Evolutionary conservation across 176 grass and related monocot genomes (phyloP).

Genomic region (Themeda triandra): DNA sequence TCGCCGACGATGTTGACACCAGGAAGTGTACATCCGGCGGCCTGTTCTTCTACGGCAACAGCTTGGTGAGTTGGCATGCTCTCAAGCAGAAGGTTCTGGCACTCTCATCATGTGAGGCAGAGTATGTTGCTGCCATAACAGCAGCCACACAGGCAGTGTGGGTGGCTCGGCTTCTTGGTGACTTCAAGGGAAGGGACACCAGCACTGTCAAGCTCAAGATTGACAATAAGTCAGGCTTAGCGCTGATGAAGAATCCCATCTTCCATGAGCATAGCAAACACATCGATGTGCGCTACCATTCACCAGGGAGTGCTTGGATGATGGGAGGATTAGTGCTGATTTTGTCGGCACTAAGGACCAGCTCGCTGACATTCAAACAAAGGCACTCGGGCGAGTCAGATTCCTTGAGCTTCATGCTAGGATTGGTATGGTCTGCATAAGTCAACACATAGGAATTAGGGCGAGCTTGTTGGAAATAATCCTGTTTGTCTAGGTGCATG

Average conservation of each 20-base stretch:
- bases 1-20: neutral
- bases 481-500: neutral
- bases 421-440: neutral
- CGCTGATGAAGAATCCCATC: neutral
- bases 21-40: neutral
- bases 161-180: too few species aligned
- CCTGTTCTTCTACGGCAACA: neutral
- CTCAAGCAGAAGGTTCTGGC: neutral
- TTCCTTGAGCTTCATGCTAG: neutral
- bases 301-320: neutral
- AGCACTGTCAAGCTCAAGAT: neutral
- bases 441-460: neutral
- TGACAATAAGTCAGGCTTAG: neutral
- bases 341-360: neutral
- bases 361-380: neutral
- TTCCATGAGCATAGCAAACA: neutral
- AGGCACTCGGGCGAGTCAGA: neutral
- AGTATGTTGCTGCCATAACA: neutral
- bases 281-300: neutral
- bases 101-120: neutral
- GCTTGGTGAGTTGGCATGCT: neutral
- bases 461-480: neutral
- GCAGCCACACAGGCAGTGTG: neutral
- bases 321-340: neutral
- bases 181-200: too few species aligned